phyloP scores from a whole-genome alignment of 202 grass and related monocot genomes.

The Schoenoplectus triqueter region DNA sequence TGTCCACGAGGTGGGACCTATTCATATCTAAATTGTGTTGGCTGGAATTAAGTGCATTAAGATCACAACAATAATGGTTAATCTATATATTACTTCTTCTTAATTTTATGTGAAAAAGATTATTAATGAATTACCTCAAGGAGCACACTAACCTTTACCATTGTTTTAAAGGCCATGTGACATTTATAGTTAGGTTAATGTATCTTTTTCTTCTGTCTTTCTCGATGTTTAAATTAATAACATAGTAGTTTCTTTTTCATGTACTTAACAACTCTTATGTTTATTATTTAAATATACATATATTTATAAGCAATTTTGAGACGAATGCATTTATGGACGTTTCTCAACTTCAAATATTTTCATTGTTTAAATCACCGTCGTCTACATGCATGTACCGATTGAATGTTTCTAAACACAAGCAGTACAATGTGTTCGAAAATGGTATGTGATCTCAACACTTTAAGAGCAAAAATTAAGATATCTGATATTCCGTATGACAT shows the following conservation, averaged over 20 bases:
- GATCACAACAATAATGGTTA: background rate
- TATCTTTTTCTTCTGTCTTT: background rate
- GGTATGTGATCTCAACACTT: background rate
- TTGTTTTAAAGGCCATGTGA: background rate
- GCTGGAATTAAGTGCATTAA: background rate
- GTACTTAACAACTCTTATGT: background rate
- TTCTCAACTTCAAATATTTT: background rate
- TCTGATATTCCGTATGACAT: background rate
- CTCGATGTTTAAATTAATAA: background rate
- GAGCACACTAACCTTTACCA: background rate
- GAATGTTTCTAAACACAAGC: background rate
- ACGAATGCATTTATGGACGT: background rate
- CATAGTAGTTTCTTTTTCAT: background rate
- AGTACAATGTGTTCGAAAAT: background rate
- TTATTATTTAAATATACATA: background rate
- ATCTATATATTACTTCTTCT: conserved; percentile 5
- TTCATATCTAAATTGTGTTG: background rate
- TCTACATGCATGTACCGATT: background rate
- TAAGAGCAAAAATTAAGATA: background rate
- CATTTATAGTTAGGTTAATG: background rate
- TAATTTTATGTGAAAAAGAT: background rate
- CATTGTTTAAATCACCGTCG: background rate
- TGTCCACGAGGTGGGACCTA: background rate
- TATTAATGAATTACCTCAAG: conserved; percentile 8
- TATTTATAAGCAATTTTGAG: background rate